Base-by-base conservation (phyloP, 208 protist genomes). In the Leishmania braziliensis region DNA sequence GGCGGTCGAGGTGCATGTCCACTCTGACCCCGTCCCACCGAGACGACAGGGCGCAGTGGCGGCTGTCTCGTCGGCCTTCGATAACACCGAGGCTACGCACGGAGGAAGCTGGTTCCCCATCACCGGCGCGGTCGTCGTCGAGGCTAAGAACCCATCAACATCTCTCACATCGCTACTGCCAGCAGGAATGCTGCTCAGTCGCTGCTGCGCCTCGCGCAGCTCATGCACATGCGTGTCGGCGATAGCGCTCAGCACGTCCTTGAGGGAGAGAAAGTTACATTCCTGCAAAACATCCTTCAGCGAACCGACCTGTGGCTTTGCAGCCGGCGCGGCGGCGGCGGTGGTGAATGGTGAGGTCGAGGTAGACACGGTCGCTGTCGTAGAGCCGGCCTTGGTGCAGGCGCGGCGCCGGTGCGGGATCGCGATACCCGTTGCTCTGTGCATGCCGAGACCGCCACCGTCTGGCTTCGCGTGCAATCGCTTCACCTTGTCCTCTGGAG, bases 161-260 rank as follows among this genome's bases (percentile, higher is more conserved):
- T 26, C 14, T 62, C 46, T 76, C 8, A 50, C 53, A 10, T 76
- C 72, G 26, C 33, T 29, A 39, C 39, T 20, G 39, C 23, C 68
- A 29, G 68, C 51, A 18, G 66, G 74, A 23, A 36, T n/a, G 20
- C 51, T 50, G 43, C 50, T 65, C 6, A 88, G 43, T 48, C 81
- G 86, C 76, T 85, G 78, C 54, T 79, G 79, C 20, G 86, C 86
- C 36, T 86, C 78, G 33, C 53, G 72, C 68, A 91, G 51, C 77
- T 91, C 88, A 33, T 86, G 60, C 58, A 39, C 79, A 26, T 80
- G 75, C 14, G 82, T 85, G 36, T 86, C 79, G 2, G 77, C 77
- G 46, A 91, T 85, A 18, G 88, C 84, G 39, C 48, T 86, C 26
- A 91, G 72, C 29, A 91, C 88, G 66, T 91, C 88, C 54, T 83